Percentiles rank a stretch among this genome's conserved stretches.
phyloP scores from a whole-genome alignment of 768 basidiomycete species.

The Serendipita sp. region DNA sequence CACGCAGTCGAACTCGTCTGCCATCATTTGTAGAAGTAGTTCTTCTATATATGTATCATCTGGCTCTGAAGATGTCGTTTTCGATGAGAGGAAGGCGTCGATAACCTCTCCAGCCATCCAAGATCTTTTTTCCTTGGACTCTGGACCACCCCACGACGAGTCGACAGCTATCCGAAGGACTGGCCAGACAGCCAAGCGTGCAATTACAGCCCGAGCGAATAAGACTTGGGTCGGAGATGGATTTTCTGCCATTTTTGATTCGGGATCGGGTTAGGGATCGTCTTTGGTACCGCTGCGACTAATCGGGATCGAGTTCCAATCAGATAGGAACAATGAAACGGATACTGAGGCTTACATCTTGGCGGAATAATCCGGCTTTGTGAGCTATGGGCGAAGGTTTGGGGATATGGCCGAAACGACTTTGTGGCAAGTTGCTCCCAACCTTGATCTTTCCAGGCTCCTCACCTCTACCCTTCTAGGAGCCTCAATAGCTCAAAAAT shows the following conservation, averaged over 20 bases:
- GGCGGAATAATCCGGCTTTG: too few relatives aligned
- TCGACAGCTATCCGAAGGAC: constrained; percentile 74
- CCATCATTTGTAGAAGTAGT: constrained; percentile 64
- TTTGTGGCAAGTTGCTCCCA: too few relatives aligned
- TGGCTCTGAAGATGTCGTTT: constrained; percentile 18
- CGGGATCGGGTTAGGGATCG: background rate
- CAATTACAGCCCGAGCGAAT: constrained; percentile 76
- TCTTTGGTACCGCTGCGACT: too few relatives aligned
- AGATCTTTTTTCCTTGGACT: constrained; percentile 50
- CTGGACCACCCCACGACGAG: constrained; percentile 74
- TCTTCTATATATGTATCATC: constrained; percentile 72
- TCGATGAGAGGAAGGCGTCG: constrained; percentile 38
- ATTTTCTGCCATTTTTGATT: background rate
- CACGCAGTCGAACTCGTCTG: constrained; percentile 84
- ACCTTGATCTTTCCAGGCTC: background rate
- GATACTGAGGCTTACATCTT: too few relatives aligned
- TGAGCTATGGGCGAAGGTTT: too few relatives aligned
- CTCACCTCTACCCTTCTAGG: background rate
- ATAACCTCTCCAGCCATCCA: constrained; percentile 75
- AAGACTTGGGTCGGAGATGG: constrained; percentile 39
- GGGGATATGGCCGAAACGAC: too few relatives aligned
- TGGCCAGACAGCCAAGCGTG: constrained; percentile 71
- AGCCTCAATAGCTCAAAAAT: background rate
- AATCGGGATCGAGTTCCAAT: too few relatives aligned
- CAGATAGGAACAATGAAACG: too few relatives aligned